Percentiles rank a stretch among this genome's conserved stretches.
Conservation (phyloP, 805 yeast species). For the Schwanniomyces polymorphus region DNA sequence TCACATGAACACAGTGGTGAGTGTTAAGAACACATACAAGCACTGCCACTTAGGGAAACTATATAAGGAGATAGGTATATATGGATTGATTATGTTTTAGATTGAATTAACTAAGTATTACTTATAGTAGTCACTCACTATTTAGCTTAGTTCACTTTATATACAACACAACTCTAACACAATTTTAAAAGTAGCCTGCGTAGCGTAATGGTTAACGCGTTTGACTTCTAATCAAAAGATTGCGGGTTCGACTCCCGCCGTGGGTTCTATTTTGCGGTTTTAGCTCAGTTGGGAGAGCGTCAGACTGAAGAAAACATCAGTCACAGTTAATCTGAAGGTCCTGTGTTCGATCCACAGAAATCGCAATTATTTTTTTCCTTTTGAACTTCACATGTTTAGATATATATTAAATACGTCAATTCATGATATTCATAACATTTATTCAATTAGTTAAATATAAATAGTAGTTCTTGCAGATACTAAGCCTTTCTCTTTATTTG, state of each 20-base stretch:
- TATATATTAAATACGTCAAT: too few species aligned
- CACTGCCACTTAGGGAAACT: too few species aligned
- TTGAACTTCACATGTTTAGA: too few species aligned
- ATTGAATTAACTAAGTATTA: too few species aligned
- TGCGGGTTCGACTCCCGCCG: conserved; percentile 63
- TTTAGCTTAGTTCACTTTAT: too few species aligned
- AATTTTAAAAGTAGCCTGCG: conserved; percentile 24
- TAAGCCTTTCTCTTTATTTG: conserved; percentile 68
- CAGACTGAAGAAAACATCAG: conserved; percentile 34
- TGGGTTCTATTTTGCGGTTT: conserved; percentile 35
- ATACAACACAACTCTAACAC: too few species aligned
- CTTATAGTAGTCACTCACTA: too few species aligned
- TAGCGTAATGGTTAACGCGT: conserved; percentile 70
- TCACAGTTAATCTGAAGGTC: conserved; percentile 28
- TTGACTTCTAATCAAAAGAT: conserved; percentile 67
- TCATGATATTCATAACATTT: too few species aligned
- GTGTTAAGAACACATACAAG: too few species aligned
- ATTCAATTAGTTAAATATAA: conserved; percentile 22
- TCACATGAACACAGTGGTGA: too few species aligned
- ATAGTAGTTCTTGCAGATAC: conserved; percentile 56
- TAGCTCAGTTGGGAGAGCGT: conserved; percentile 43
- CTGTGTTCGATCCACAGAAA: conserved; percentile 31
- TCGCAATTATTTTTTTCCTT: conserved; percentile 19
- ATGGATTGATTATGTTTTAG: too few species aligned
- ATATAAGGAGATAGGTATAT: too few species aligned